Evolutionary conservation across 129 eudicot genomes (phyloP), one percentile per base, ranked within the genome.

Genomic region (Logfia minima): DNA sequence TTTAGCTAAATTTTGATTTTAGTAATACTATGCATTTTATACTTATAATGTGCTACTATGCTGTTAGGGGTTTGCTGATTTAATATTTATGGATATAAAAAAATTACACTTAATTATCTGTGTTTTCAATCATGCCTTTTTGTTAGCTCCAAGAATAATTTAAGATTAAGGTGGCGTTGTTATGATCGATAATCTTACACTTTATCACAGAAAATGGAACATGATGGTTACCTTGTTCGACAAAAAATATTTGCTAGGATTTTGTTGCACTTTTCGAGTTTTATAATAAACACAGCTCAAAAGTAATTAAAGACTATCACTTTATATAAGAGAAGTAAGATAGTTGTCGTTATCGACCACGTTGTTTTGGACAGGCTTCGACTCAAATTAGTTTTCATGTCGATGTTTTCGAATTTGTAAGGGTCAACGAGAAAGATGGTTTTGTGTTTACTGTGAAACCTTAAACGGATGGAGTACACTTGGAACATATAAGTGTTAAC

Each of bases 11-110:
- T 29, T 45, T 28, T n/a, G 6, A 35, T 7, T 16, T 62, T 43
- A 37, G 72, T 19, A 4, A 2, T 19, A 68, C 55, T 18, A 34
- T 22, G 52, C 52, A 45, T 1, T n/a, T 19, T 17, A 19, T 19
- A n/a, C 8, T 56, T 56, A 18, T 56, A 56, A 74, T 60, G 37
- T 58, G 55, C 32, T 73, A 31, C 10, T 21, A 60, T 74, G 58
- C 8, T 39, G 26, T 4, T 61, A 10, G 28, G 60, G 70, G 24
- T 74, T 74, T 9, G 59, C 39, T 74, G 69, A 74, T 34, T 56
- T 14, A 58, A 32, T 32, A 4, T 32, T 22, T 4, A 19, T 37
- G 39, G 9, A 35, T 28, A 22, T 59, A 22, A 0, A 0, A 9
- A 14, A 74, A 45, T 45, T 3, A 43, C 3, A 43, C 3, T 43